Base-by-base conservation (phyloP, 345 rosid genomes). In the Citrus medica region DNA sequence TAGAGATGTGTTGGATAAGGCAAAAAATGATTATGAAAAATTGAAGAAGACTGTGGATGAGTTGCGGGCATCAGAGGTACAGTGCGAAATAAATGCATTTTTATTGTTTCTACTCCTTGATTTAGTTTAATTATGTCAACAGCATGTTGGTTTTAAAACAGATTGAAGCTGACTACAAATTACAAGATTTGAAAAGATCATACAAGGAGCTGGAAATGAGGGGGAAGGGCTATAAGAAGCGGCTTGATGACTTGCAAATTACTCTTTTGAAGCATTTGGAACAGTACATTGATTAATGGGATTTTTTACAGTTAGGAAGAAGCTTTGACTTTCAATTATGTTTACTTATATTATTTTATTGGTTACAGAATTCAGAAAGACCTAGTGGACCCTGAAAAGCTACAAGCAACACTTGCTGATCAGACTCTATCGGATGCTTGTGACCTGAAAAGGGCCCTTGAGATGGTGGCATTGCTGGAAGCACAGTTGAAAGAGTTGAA, bases 401-500 rank as follows among this genome's bases (percentile, higher is more conserved):
- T 96, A 81, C 94, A 94, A 89, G 91, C 84, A 70, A 87, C 95
- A 65, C 76, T 92, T 78, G 84, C 85, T 65, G 94, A 92, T 82
- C 84, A 37, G 67, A 83, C 88, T 79, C 85, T 91, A 63, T 81
- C 81, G 2, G 83, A 92, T 77, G 86, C 86, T 22, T 91, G 91
- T 84, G 92, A 87, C 76, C 86, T 96, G 67, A 86, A 86, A 86
- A 88, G 80, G 85, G 91, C 92, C 73, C 93, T 94, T 58, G 99
- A 94, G 88, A 90, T 83, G 90, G 92, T 88, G 63, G 82, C 91
- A 51, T 76, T 94, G 84, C 79, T 96, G 77, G 98, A 96, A 82
- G 94, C 95, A 66, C 97, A 96, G 74, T 81, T 96, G 76, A 96
- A 92, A 84, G 98, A 96, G 84, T 80, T 96, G 92, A 92, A 88